These are phyloP conservation scores for Fraxinus latifolia DNA, from an alignment of 305 asterid genomes.

Conservation along the genomic window DNA sequence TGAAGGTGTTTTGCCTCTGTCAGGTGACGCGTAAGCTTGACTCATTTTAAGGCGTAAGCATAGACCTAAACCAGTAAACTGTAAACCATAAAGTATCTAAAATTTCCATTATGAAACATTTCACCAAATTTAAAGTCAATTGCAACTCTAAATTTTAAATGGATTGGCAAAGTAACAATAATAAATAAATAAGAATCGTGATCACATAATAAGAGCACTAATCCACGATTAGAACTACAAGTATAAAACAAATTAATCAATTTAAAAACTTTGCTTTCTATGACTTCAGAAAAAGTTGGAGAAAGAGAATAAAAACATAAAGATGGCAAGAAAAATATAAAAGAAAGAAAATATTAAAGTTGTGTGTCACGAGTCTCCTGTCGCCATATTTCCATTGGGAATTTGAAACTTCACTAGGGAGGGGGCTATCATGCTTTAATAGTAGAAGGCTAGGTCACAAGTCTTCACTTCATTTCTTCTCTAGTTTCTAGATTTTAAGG, in stretches of 20 bases:
- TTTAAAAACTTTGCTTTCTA: neutral
- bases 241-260: neutral
- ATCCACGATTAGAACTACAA: neutral
- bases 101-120: neutral
- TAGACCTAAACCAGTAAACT: neutral
- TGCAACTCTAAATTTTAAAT: neutral
- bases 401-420: neutral
- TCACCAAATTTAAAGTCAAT: neutral
- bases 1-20: neutral
- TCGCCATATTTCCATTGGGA: neutral
- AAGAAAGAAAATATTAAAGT: neutral
- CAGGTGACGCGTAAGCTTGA: neutral
- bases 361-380: neutral
- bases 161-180: neutral
- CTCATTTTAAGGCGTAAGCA: neutral
- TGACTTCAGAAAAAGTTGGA: neutral
- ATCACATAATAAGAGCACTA: neutral
- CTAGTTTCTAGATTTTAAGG: neutral
- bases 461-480: neutral
- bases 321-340: too few species aligned
- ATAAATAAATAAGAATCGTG: neutral
- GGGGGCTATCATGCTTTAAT: neutral
- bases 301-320: neutral
- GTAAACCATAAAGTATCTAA: neutral
- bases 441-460: neutral